A percentile compares a stretch with the other conserved stretches of the same genome.
Conservation (phyloP, 2,329 filamentous ascomycete species). For the Orbilia quercus region DNA sequence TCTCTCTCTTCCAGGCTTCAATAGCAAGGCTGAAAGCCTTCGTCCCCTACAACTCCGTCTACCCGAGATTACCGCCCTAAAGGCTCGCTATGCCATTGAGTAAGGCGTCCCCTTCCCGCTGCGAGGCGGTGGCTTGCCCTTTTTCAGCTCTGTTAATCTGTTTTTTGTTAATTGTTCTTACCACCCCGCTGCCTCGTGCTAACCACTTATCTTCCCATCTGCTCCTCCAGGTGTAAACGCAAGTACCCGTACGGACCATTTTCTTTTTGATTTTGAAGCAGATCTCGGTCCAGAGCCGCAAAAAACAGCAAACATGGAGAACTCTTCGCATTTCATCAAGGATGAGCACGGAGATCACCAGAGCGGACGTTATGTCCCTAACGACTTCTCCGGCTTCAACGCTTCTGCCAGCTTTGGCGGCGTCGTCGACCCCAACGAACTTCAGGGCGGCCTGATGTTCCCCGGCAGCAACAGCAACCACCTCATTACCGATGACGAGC, state of each 20-base stretch:
- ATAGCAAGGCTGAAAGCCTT: constrained; percentile 35
- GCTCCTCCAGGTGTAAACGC: constrained; percentile 45
- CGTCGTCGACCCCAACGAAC: constrained; percentile 89
- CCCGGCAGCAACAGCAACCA: constrained; percentile 69
- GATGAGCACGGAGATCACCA: constrained; percentile 58
- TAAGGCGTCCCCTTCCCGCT: constrained; percentile 34
- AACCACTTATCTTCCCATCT: constrained; percentile 5
- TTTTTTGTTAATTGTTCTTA: no score
- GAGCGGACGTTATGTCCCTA: constrained; percentile 65
- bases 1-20: constrained; percentile 19
- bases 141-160: no score
- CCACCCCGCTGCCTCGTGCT: constrained; percentile 1
- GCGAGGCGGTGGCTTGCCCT: constrained; percentile 23
- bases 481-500: constrained; percentile 81
- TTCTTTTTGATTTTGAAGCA: constrained; percentile 57
- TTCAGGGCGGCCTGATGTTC: constrained; percentile 68
- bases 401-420: constrained; percentile 61
- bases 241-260: constrained; percentile 57
- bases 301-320: constrained; percentile 60
- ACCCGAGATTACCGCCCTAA: constrained; percentile 52
- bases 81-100: constrained; percentile 57
- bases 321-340: constrained; percentile 72
- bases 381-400: constrained; percentile 56
- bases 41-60: constrained; percentile 17
- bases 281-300: constrained; percentile 56